phyloP scores from a whole-genome alignment of 495 filamentous ascomycete species.

The Venustampulla echinocandica region DNA sequence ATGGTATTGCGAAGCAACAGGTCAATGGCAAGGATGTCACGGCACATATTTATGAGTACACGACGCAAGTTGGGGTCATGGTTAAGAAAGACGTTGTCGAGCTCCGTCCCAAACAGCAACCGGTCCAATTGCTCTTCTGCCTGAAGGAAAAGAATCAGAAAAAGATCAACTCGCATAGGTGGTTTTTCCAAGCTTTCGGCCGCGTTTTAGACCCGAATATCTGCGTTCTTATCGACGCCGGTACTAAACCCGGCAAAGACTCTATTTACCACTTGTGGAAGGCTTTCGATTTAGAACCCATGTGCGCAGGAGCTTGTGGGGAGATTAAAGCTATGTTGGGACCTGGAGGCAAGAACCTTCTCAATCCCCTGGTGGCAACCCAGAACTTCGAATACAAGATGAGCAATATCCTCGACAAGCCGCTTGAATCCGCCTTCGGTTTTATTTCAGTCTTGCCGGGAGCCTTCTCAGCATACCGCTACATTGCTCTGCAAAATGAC shows the following conservation, averaged over 20 bases:
- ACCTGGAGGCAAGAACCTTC: slow-evolving; percentile 72
- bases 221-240: slow-evolving; percentile 92
- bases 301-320: slow-evolving; percentile 94
- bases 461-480: slow-evolving; percentile 97
- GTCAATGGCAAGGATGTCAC: slow-evolving; percentile 97
- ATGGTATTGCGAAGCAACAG: slow-evolving; percentile 97
- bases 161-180: slow-evolving; percentile 99
- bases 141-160: slow-evolving; percentile 99
- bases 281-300: slow-evolving; percentile 94
- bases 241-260: slow-evolving; percentile 84
- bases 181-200: slow-evolving; percentile 99
- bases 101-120: slow-evolving; percentile 66
- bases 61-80: slow-evolving; percentile 79
- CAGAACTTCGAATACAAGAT: slow-evolving; percentile 99
- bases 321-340: slow-evolving; percentile 99
- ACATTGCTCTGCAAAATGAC: slow-evolving; percentile 90
- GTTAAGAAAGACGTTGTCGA: slow-evolving; percentile 83
- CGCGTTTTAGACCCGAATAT: slow-evolving; percentile 89
- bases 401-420: slow-evolving; percentile 98
- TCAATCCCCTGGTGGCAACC: slow-evolving; percentile 91
- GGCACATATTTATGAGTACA: slow-evolving; percentile 99
- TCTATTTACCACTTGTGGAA: slow-evolving; percentile 99
- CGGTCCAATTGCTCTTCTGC: slow-evolving; percentile 97
- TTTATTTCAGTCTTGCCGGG: slow-evolving; percentile 96
- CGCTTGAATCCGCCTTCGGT: slow-evolving; percentile 92